phyloP scores from a whole-genome alignment of 2,329 filamentous ascomycete species.

The Epichloe aotearoae region DNA sequence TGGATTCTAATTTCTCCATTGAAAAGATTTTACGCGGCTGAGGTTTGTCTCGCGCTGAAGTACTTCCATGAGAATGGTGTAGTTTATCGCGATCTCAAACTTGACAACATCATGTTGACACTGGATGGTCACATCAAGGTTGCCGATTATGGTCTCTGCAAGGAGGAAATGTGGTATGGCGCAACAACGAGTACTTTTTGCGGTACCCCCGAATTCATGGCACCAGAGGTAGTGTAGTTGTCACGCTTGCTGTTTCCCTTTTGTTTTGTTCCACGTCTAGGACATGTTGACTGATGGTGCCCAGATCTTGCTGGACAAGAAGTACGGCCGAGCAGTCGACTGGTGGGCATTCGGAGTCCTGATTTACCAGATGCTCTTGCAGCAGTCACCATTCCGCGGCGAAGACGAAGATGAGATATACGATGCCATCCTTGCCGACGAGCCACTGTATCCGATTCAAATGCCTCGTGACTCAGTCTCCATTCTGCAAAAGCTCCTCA shows the following conservation, averaged over 20 bases:
- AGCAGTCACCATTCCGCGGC: conserved; percentile 96
- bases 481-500: conserved; percentile 93
- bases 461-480: conserved; percentile 98
- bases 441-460: conserved; percentile 97
- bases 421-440: conserved; percentile 92
- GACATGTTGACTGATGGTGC: neutral
- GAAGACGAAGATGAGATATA: conserved; percentile 99
- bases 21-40: conserved; percentile 80
- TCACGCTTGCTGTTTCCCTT: neutral
- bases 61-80: conserved; percentile 99
- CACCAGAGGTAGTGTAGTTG: conserved; percentile 60
- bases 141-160: conserved; percentile 95
- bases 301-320: conserved; percentile 92
- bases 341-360: conserved; percentile 99
- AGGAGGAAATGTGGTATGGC: conserved; percentile 99
- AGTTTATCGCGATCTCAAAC: conserved; percentile 95
- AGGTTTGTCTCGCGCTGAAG: conserved; percentile 92
- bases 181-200: conserved; percentile 97
- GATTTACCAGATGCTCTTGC: conserved; percentile 98
- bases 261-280: neutral
- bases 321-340: conserved; percentile 92
- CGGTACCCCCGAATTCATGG: conserved; percentile 99
- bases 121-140: conserved; percentile 98
- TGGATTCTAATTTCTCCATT: neutral
- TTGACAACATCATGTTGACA: conserved; percentile 81